These are phyloP conservation scores for Epichloe sp. DNA, from an alignment of 2,329 filamentous ascomycete genomes.

Conservation along the genomic window DNA sequence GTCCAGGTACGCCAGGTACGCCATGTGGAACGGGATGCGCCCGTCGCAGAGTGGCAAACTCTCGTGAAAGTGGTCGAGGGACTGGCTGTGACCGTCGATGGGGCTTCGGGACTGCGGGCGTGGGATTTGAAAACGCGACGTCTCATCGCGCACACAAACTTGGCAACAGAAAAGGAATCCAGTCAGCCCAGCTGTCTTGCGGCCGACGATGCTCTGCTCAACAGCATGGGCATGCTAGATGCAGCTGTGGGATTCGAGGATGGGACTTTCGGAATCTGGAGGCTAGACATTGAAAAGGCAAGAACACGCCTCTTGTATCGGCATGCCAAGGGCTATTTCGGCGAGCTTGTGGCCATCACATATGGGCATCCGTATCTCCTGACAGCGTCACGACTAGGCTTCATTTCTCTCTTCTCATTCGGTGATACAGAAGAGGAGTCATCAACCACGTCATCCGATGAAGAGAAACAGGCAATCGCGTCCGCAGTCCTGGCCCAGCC, in stretches of 20 bases:
- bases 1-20: conserved; percentile 49
- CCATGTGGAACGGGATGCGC: conserved; percentile 18
- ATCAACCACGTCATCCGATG: neutral
- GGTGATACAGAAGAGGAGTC: conserved; percentile 11
- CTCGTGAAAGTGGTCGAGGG: conserved; percentile 69
- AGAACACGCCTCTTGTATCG: conserved; percentile 39
- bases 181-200: conserved; percentile 48
- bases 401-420: conserved; percentile 66
- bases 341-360: conserved; percentile 56
- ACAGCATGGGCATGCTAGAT: conserved; percentile 34
- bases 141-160: conserved; percentile 38
- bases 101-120: conserved; percentile 54
- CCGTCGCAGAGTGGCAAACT: conserved; percentile 33
- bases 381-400: conserved; percentile 61
- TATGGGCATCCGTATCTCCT: conserved; percentile 64
- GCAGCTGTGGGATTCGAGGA: conserved; percentile 58
- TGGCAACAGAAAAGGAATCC: conserved; percentile 16
- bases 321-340: conserved; percentile 49
- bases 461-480: neutral
- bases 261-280: conserved; percentile 60
- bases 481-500: conserved; percentile 12
- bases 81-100: conserved; percentile 65
- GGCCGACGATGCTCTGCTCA: conserved; percentile 41
- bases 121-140: conserved; percentile 59
- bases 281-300: conserved; percentile 32